phyloP scores from a whole-genome alignment of 2,329 filamentous ascomycete species.

The Pseudogymnoascus verrucosus region DNA sequence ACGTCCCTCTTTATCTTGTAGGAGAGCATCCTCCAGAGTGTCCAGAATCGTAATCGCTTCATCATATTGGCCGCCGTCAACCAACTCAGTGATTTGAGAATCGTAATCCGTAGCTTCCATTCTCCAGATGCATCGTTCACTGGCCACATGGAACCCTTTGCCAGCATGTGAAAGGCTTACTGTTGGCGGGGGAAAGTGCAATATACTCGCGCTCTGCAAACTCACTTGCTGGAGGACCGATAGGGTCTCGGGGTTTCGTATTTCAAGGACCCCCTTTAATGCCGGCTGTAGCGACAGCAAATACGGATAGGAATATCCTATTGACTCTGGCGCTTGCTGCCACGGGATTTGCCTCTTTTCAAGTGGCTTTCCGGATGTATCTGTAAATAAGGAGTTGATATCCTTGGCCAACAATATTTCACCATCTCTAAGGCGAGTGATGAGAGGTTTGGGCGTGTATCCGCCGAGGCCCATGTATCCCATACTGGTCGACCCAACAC shows the following conservation, averaged over 20 bases:
- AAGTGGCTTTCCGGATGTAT: conserved; percentile 70
- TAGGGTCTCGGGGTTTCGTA: conserved; percentile 85
- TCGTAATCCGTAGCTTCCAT: conserved; percentile 93
- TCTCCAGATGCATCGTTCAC: conserved; percentile 87
- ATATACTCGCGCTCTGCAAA: conserved; percentile 70
- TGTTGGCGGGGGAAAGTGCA: conserved; percentile 89
- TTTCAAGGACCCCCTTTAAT: conserved; percentile 76
- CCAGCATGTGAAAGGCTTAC: conserved; percentile 92
- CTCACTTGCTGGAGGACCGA: conserved; percentile 81
- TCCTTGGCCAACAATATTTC: conserved; percentile 94
- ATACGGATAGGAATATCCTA: conserved; percentile 96
- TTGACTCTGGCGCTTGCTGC: conserved; percentile 76
- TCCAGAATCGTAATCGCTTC: conserved; percentile 84
- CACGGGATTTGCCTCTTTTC: conserved; percentile 88
- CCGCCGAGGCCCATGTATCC: conserved; percentile 93
- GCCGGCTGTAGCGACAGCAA: conserved; percentile 79
- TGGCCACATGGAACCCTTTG: conserved; percentile 90
- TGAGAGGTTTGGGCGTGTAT: conserved; percentile 84
- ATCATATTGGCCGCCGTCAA: conserved; percentile 67
- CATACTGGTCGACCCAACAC: conserved; percentile 79
- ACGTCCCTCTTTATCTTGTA: conserved; percentile 72
- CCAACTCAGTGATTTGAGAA: conserved; percentile 74
- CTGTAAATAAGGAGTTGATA: conserved; percentile 89
- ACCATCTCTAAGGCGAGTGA: conserved; percentile 71
- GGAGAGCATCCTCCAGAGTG: conserved; percentile 86